phyloP scores from a whole-genome alignment of 805 yeast genomes.

The Suhomyces sp. region DNA sequence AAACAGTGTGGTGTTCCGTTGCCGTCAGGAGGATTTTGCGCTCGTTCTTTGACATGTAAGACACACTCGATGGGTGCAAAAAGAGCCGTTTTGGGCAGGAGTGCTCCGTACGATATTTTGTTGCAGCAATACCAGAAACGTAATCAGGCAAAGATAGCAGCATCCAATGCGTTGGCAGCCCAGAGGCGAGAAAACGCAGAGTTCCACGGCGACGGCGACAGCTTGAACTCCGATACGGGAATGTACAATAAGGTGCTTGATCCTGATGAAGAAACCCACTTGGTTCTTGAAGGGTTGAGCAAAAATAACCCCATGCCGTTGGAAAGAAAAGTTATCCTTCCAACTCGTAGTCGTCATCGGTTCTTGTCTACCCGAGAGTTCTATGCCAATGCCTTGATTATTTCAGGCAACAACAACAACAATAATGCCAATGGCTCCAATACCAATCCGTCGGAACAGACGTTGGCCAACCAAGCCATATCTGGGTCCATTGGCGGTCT shows the following conservation, averaged over 20 bases:
- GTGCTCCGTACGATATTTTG: constrained; percentile 86
- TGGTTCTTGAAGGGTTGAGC: constrained; percentile 84
- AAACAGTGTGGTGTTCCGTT: constrained; percentile 94
- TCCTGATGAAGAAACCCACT: constrained; percentile 91
- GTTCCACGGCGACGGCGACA: constrained; percentile 25
- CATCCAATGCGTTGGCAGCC: constrained; percentile 75
- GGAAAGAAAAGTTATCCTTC: constrained; percentile 68
- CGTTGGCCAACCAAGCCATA: constrained; percentile 46
- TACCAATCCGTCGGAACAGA: constrained; percentile 29
- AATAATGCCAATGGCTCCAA: constrained; percentile 1
- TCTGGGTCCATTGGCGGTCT: constrained; percentile 63
- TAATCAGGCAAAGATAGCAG: constrained; percentile 87
- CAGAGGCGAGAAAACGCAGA: constrained; percentile 68
- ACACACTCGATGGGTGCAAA: constrained; percentile 99
- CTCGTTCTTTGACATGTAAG: constrained; percentile 92
- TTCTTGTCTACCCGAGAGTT: constrained; percentile 89
- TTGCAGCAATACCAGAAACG: constrained; percentile 87
- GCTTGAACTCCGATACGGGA: constrained; percentile 24
- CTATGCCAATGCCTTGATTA: constrained; percentile 82
- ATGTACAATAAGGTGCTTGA: constrained; percentile 51
- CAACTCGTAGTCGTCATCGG: constrained; percentile 65
- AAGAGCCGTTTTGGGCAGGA: constrained; percentile 89
- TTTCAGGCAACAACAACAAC: constrained; percentile 49
- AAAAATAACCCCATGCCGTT: constrained; percentile 79
- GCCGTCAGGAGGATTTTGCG: constrained; percentile 94